Evolutionary conservation across 2,329 filamentous ascomycete genomes (phyloP), one percentile per base, ranked within the genome.

Genomic region (Apiospora aurea): DNA sequence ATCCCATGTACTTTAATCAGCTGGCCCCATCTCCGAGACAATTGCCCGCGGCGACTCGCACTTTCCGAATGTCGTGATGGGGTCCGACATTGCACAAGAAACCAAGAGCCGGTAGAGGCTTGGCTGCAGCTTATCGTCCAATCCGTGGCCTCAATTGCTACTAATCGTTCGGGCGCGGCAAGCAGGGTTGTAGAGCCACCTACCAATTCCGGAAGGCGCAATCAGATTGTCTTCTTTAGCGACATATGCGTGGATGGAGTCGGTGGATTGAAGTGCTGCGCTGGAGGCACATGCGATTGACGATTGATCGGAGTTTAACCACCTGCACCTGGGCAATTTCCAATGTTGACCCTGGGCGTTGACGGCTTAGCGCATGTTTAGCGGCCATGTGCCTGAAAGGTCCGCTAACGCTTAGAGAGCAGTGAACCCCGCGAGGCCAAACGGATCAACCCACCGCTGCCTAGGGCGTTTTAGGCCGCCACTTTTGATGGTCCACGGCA

Each of bases 41-140:
- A 61, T 11, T 21, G 18, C 4, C 29, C 34, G 7, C 16, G 16
- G 29, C 53, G 53, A 38, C 26, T 61, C 53, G 29, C 21, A 64
- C 57, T 64, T 64, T 64, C 57, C 57, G 57, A 41, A 64, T 64
- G 34, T 41, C 57, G 34, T 64, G 34, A 41, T 41, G 29, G n/a
- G 13, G 57, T 6, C 57, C 57, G 57, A 29, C 57, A 64, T 38
- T 38, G 34, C 41, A 7, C 21, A 41, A 34, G 29, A 64, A 64
- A n/a, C 57, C 57, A 41, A 64, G 57, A 16, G 38, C 34, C n/a
- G 18, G 34, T n/a, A 41, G 34, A 41, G 34, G 13, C 57, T 64
- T 64, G 57, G 57, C 57, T 64, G 57, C 57, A 64, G 57, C 57
- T 64, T 64, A 64, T 64, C 34, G 34, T 38, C 57, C 57, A 64